These are phyloP conservation scores for Euphorbia schlechtendalii DNA, from an alignment of 441 rosid species.

Conservation along the genomic window DNA sequence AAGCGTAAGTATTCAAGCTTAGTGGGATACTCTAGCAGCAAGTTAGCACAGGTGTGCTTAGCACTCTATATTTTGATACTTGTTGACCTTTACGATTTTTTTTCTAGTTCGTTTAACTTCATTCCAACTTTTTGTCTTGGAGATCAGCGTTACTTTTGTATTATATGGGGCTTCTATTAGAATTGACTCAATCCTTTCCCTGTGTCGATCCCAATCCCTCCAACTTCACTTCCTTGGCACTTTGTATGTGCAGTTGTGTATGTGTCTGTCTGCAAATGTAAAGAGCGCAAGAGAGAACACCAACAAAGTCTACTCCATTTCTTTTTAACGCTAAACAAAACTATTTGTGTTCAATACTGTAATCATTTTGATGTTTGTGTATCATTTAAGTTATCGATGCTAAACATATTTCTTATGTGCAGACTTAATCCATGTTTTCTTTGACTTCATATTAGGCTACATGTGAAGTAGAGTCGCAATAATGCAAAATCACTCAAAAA, in stretches of 20 bases:
- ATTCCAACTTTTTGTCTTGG: neutral
- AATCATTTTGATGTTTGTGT: neutral
- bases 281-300: neutral
- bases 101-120: neutral
- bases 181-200: neutral
- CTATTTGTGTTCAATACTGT: no score
- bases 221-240: no score
- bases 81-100: neutral
- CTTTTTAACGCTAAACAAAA: no score
- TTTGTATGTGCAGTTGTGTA: no score
- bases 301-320: neutral
- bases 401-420: neutral
- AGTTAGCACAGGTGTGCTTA: conserved; percentile 82
- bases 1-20: conserved; percentile 78
- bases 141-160: neutral
- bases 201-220: no score
- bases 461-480: neutral
- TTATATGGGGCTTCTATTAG: neutral
- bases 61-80: conserved; percentile 1
- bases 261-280: no score
- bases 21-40: conserved; percentile 81
- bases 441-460: neutral
- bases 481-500: neutral
- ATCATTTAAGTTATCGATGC: neutral
- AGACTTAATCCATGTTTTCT: neutral